These are phyloP conservation scores for Phytopythium boreale DNA, from an alignment of 352 stramenopile genomes.

Conservation along the genomic window DNA sequence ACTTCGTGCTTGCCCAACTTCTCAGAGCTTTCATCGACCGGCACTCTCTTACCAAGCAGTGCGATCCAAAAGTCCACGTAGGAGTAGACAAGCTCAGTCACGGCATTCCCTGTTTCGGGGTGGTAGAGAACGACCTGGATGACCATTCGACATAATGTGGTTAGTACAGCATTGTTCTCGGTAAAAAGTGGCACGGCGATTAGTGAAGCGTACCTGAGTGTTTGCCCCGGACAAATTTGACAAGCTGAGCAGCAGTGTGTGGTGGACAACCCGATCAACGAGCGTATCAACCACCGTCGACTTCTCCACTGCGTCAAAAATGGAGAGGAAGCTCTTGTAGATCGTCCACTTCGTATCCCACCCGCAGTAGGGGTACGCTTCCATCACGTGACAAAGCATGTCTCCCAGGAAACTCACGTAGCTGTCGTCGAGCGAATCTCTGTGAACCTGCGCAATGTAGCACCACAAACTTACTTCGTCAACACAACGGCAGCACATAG, in stretches of 20 bases:
- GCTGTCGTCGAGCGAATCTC: slow-evolving; percentile 30
- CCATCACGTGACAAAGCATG: slow-evolving; percentile 56
- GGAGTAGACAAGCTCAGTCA: slow-evolving; percentile 74
- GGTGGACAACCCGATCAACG: slow-evolving; percentile 49
- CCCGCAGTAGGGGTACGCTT: slow-evolving; percentile 55
- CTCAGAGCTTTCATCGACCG: slow-evolving; percentile 5
- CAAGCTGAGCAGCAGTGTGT: slow-evolving; percentile 62
- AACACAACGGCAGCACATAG: background rate
- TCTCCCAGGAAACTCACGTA: slow-evolving; percentile 56
- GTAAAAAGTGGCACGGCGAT: background rate
- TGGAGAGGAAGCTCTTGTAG: slow-evolving; percentile 43
- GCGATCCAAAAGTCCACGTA: slow-evolving; percentile 74
- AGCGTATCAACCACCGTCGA: slow-evolving; percentile 35
- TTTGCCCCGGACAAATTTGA: slow-evolving; percentile 57
- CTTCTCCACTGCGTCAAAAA: slow-evolving; percentile 40
- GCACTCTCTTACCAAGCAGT: slow-evolving; percentile 20
- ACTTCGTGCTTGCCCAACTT: background rate
- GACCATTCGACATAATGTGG: background rate
- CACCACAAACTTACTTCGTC: background rate
- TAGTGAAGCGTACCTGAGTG: slow-evolving; percentile 24
- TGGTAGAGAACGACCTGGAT: slow-evolving; percentile 59
- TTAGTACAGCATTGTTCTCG: background rate
- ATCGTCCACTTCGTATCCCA: slow-evolving; percentile 60
- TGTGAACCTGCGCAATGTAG: slow-evolving; percentile 16
- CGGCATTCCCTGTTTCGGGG: slow-evolving; percentile 64